Base-by-base conservation (phyloP, 2,329 filamentous ascomycete genomes). In the Exophiala dermatitidis region DNA sequence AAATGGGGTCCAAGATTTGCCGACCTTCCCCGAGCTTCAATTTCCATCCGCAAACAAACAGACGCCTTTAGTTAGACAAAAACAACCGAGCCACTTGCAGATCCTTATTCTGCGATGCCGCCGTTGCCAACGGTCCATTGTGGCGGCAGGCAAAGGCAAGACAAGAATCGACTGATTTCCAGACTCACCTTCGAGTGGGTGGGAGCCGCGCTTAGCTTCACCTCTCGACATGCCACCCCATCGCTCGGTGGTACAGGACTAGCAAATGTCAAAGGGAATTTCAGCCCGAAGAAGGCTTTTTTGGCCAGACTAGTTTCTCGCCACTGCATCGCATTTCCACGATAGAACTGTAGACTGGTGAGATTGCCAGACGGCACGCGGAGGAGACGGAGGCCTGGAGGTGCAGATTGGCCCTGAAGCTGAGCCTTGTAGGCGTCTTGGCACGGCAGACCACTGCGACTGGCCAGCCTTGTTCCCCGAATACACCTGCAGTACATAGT, bases 31-130 rank as follows among this genome's bases (percentile, higher is more conserved):
- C 37, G 33, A 36, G 29, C 45, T 48, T 44, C 43, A 54, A 57
- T 57, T 44, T 59, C 48, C 50, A 42, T 9, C 47, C 48, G 49
- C 37, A 56, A 46, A 54, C 50, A 54, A 51, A 48, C 46, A 55
- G 42, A 52, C 49, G 37, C 36, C 43, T 46, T 43, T 46, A 44
- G 56, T 44, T 45, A 19, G 34, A 51, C 6, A 37, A 12, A 30
- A 30, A 19, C 19, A 28, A 44, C 40, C 50, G 26, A 40, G 8
- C 28, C 32, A 44, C 32, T 48, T 10, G 32, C 38, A 53, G 46
- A 48, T 55, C 46, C 10, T 38, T 29, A 9, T 29, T 38, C 28
- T 19, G 29, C 29, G 31, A 33, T 48, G 33, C 34, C 46, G 38
- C 41, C 46, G 32, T 50, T 50, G 41, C 19, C 12, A 4, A 28